A percentile compares a stretch with the other conserved stretches of the same genome.
These are phyloP conservation scores for Artomyces pyxidatus DNA, from an alignment of 768 basidiomycete species.

Conservation along the genomic window DNA sequence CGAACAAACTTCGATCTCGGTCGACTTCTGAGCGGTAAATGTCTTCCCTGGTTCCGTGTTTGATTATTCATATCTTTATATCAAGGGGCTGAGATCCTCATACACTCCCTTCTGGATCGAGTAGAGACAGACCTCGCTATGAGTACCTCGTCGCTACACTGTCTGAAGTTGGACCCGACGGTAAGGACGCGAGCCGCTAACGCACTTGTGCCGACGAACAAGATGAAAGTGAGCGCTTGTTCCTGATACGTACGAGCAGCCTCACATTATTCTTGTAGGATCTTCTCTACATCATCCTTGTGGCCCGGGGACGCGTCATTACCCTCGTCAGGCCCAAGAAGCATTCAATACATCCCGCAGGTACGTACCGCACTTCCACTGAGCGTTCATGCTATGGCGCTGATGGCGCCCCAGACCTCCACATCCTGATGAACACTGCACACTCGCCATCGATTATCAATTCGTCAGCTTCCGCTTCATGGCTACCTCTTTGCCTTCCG, in stretches of 20 bases:
- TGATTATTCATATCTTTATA: background rate
- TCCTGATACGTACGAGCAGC: background rate
- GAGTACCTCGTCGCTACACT: conserved; percentile 72
- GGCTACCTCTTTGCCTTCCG: conserved; percentile 94
- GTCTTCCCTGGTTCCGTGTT: background rate
- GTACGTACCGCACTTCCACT: conserved; percentile 28
- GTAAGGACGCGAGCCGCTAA: conserved; percentile 74
- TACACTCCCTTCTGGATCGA: conserved; percentile 60
- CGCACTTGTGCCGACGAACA: conserved; percentile 67
- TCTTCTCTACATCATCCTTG: conserved; percentile 84
- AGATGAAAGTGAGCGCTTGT: conserved; percentile 55
- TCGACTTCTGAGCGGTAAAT: conserved; percentile 51
- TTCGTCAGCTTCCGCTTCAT: conserved; percentile 76
- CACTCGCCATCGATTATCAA: conserved; percentile 72
- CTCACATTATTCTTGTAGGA: conserved; percentile 41
- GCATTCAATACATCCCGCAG: conserved; percentile 92
- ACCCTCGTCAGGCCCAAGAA: conserved; percentile 86
- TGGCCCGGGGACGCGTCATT: conserved; percentile 69
- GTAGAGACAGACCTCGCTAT: conserved; percentile 78
- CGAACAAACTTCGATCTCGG: conserved; percentile 89
- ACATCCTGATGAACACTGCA: conserved; percentile 87
- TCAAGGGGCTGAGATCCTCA: conserved; percentile 74
- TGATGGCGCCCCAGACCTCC: conserved; percentile 53
- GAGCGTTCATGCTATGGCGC: conserved; percentile 1
- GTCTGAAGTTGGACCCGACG: conserved; percentile 62